phyloP scores from a whole-genome alignment of 164 flowering plant genomes.

The Warburgia ugandensis region DNA sequence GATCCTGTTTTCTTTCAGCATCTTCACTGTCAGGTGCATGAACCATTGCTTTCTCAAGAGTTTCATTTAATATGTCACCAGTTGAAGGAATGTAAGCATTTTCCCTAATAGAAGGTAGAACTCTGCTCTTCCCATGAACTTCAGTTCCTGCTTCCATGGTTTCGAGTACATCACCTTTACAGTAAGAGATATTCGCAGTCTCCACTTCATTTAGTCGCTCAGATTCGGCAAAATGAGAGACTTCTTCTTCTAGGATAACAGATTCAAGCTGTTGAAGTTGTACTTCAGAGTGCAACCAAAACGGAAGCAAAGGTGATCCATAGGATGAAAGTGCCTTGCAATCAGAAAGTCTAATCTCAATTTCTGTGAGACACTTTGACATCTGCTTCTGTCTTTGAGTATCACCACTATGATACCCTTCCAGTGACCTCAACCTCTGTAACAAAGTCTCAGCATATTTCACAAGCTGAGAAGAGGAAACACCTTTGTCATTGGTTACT shows the following conservation, averaged over 20 bases:
- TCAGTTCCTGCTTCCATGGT: conserved; percentile 17
- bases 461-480: conserved; percentile 35
- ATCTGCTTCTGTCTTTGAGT: too few species aligned
- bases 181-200: conserved; percentile 4
- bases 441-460: conserved; percentile 45
- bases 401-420: conserved; percentile 46
- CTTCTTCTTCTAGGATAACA: conserved; percentile 28
- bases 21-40: too few species aligned
- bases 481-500: conserved; percentile 12
- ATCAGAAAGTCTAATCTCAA: too few species aligned
- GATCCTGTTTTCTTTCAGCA: too few species aligned
- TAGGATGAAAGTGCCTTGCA: conserved; percentile 49
- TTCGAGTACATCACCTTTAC: conserved; percentile 11
- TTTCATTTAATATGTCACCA: conserved; percentile 7
- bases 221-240: conserved; percentile 22
- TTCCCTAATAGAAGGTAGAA: too few species aligned
- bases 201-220: conserved; percentile 20
- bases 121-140: conserved; percentile 7
- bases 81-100: too few species aligned
- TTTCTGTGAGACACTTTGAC: too few species aligned
- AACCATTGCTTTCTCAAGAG: too few species aligned
- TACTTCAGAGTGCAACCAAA: conserved; percentile 70
- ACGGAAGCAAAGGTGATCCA: conserved; percentile 70
- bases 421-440: conserved; percentile 47
- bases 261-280: conserved; percentile 52